Conservation (phyloP, 768 basidiomycete species). For the Strobilomyces confusus region DNA sequence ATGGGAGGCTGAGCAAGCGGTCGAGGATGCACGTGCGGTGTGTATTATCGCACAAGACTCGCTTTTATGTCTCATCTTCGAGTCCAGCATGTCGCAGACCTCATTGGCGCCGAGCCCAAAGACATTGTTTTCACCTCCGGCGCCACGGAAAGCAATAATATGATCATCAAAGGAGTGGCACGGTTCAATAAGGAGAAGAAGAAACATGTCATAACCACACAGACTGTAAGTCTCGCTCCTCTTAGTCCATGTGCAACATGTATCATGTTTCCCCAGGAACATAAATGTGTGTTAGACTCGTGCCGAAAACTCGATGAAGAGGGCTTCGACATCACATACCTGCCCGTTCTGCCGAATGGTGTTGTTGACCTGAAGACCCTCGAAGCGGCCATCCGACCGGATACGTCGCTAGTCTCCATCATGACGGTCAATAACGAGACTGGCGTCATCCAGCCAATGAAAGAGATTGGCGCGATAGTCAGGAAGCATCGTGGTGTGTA, state of each 20-base stretch:
- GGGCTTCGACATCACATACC: constrained; percentile 96
- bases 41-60: constrained; percentile 10
- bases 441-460: constrained; percentile 95
- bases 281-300: constrained; percentile 98
- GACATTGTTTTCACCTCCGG: constrained; percentile 98
- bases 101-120: constrained; percentile 93
- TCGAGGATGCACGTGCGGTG: constrained; percentile 88
- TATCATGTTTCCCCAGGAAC: constrained; percentile 57
- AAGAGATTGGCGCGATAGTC: constrained; percentile 85
- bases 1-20: constrained; percentile 96
- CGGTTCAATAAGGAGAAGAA: constrained; percentile 94
- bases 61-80: not conserved
- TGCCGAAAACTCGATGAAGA: constrained; percentile 94
- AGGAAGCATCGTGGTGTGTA: constrained; percentile 87
- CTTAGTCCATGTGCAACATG: not conserved
- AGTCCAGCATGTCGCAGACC: constrained; percentile 75
- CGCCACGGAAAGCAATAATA: constrained; percentile 97
- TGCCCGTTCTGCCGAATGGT: constrained; percentile 90
- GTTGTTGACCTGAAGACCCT: constrained; percentile 74
- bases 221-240: constrained; percentile 60
- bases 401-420: constrained; percentile 91
- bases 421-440: constrained; percentile 99
- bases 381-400: constrained; percentile 85
- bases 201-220: constrained; percentile 89
- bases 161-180: constrained; percentile 95